Percentiles rank a stretch among this genome's conserved stretches.
phyloP scores from a whole-genome alignment of 2,329 filamentous ascomycete genomes.

The Madurella mycetomatis region DNA sequence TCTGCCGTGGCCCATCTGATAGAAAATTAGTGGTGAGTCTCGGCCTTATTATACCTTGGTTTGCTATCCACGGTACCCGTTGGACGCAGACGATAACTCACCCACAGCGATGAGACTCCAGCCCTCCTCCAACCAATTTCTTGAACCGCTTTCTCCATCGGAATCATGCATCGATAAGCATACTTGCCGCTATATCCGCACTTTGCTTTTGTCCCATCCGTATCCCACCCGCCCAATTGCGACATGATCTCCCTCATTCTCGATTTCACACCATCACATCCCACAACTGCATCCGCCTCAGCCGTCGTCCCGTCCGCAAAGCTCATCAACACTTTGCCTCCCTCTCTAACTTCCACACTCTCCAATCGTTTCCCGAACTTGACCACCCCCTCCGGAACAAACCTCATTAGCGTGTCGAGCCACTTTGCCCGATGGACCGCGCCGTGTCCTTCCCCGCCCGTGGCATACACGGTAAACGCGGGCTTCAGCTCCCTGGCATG shows the following conservation, averaged over 20 bases:
- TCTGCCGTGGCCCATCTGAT: constrained; percentile 43
- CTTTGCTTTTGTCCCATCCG: constrained; percentile 33
- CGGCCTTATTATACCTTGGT: too few relatives aligned
- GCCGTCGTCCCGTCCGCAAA: constrained; percentile 29
- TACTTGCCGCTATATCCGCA: constrained; percentile 51
- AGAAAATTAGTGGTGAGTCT: background rate
- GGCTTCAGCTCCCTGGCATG: constrained; percentile 14
- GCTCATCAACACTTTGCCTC: constrained; percentile 15
- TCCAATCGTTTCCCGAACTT: constrained; percentile 29
- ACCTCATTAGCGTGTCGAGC: constrained; percentile 26
- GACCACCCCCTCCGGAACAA: constrained; percentile 22
- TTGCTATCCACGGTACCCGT: too few relatives aligned
- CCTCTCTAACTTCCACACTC: constrained; percentile 25
- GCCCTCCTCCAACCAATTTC: constrained; percentile 24
- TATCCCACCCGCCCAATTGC: constrained; percentile 39
- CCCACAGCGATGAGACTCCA: constrained; percentile 21
- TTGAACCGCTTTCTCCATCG: constrained; percentile 49
- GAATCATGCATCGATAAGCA: constrained; percentile 47
- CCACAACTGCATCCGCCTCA: constrained; percentile 39
- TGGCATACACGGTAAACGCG: constrained; percentile 21
- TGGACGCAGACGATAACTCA: constrained; percentile 15
- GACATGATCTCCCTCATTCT: constrained; percentile 46
- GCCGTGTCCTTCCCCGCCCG: constrained; percentile 17
- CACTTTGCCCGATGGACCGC: constrained; percentile 27
- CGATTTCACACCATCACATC: constrained; percentile 60